Evolutionary conservation across 129 eudicot genomes (phyloP), one percentile per base, ranked within the genome.

Genomic region (Gnaphalium uliginosum): DNA sequence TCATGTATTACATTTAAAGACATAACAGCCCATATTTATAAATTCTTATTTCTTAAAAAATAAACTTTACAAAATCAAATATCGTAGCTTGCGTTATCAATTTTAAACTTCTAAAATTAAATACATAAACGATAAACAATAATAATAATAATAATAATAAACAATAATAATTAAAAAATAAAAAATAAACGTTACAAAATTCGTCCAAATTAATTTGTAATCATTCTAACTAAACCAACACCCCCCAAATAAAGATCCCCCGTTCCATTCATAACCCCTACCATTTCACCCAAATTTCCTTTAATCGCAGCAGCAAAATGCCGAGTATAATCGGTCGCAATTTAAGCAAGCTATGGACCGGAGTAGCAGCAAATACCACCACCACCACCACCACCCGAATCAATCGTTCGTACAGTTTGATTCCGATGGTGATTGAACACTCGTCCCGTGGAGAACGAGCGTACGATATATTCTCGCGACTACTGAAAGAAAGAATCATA

Each of bases 371-470:
- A 48, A 6, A 50, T 19, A n/a, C 9, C 10, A 54, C 22, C 24
- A 54, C 22, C 60, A 17, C 19, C 19, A 50, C 66, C 35, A 63
- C 71, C 71, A 68, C 30, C 54, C 46, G 69, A 23, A 68, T 43
- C 73, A 30, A 26, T 17, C 37, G 84, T 19, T 76, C 83, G 2
- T 93, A 93, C 90, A 77, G 90, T 26, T 61, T 93, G 25, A 86
- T 93, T 2, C 98, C 98, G 6, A 93, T 93, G 98, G 98, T 90
- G 71, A 93, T 93, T 1, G 98, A 93, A 81, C 98, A 93, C 76
- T 89, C 96, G 0, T 87, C 98, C 5, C 80, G 98, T 22, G 96
- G 96, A 0, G 98, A 93, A 83, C 78, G 98, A 69, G 98, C 98
- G 24, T 93, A 93, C 89, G 98, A 93, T 72, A 93, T 93, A 69